Conservation (phyloP, 2,329 filamentous ascomycete genomes). For the Neoascochyta sp. region DNA sequence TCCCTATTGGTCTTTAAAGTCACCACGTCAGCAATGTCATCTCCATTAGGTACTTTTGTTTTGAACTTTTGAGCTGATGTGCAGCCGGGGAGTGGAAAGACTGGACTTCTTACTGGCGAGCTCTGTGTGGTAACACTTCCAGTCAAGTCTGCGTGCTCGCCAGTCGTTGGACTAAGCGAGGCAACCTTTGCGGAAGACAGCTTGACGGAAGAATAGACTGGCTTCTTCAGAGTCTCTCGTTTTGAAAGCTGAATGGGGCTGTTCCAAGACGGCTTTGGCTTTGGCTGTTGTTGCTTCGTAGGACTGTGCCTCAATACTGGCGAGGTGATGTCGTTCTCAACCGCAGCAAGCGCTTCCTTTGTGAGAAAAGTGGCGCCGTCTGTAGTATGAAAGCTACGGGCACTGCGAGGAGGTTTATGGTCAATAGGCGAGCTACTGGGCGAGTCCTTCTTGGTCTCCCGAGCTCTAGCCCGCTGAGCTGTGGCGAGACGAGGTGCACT, state of each 20-base stretch:
- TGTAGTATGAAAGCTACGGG: constrained; percentile 9
- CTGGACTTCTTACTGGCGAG: constrained; percentile 30
- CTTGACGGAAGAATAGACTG: constrained; percentile 11
- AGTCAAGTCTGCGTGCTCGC: too few species aligned
- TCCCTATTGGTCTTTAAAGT: constrained; percentile 8
- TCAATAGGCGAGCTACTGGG: constrained; percentile 12
- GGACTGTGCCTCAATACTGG: constrained; percentile 7
- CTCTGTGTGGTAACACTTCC: constrained; percentile 19
- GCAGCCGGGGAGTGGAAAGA: constrained; percentile 18
- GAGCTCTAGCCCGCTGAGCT: constrained; percentile 21
- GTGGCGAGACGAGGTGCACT: constrained; percentile 18
- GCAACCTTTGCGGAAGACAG: constrained; percentile 10
- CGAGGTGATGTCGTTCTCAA: constrained; percentile 18
- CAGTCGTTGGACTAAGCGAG: constrained; percentile 2
- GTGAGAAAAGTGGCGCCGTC: constrained; percentile 24
- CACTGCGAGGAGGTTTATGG: constrained; percentile 13
- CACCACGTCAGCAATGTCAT: constrained; percentile 15
- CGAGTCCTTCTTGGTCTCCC: constrained; percentile 14
- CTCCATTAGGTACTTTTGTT: too few species aligned
- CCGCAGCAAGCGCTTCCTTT: constrained; percentile 23
- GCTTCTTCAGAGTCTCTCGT: constrained; percentile 9
- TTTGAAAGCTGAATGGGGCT: constrained; percentile 16
- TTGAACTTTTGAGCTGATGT: constrained; percentile 14
- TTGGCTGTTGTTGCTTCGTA: constrained; percentile 10
- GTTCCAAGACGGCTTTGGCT: constrained; percentile 18